Base-by-base conservation (phyloP, 306 rosid species). In the Abrus precatorius region DNA sequence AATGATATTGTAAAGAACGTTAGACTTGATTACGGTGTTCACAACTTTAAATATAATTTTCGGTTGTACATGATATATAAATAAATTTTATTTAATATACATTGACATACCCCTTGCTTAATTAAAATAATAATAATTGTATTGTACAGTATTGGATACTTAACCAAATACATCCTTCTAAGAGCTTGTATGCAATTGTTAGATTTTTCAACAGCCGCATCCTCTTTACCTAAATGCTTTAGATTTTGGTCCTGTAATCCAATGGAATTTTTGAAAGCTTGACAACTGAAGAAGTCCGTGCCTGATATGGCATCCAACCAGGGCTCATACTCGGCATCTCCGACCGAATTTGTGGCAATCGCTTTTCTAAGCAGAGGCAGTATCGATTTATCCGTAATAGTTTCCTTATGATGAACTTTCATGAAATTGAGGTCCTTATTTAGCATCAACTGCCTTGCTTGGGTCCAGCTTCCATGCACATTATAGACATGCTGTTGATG, bases 181-280 rank as follows among this genome's bases (percentile, higher is more conserved):
- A 47, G 13, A 47, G 3, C 41, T 62, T 1, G 11, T 5, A 13
- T 34, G 30, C 6, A 2, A 63, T 38, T 63, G 27, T 34, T 34
- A 13, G 11, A 34, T 34, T 62, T 62, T 62, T 62, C 29, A 36
- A 45, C 72, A 27, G 53, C 14, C 36, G 14, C 1, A 0, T 64
- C 14, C 33, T 38, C n/a, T 65, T 7, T 14, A 14, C 52, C 9
- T 6, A 64, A 34, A 34, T 40, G 71, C n/a, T 64, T 64, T 41
- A 43, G 36, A 20, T 8, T 36, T 79, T 49, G 54, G 45, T 79
- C 27, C 71, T 11, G 12, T 73, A 69, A 47, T 47, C 65, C 75
- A 14, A 38, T 7, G 72, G 72, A 34, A 36, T 13, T 34, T 80
- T 80, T 4, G 12, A 60, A 48, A 79, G 77, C 48, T 63, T 69